These are phyloP conservation scores for Pseudopyrenochaeta lycopersici DNA, from an alignment of 2,329 filamentous ascomycete species.

Conservation along the genomic window DNA sequence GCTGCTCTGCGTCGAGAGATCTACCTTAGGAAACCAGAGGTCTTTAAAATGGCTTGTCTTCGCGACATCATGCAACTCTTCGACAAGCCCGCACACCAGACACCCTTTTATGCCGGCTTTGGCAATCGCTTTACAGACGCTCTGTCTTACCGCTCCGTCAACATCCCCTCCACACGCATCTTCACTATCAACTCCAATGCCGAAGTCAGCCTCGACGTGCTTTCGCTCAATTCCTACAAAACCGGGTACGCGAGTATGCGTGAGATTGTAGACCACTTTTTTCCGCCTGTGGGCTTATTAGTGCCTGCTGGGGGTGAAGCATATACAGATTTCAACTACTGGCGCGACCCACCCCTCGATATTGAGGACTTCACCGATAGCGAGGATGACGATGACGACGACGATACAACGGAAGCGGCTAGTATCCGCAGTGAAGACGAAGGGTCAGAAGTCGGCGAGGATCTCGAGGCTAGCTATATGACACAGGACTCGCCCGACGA, in stretches of 20 bases:
- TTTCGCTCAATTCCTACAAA: slow-evolving; percentile 93
- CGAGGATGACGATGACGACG: slow-evolving; percentile 63
- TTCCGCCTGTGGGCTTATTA: slow-evolving; percentile 87
- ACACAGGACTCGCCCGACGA: slow-evolving; percentile 62
- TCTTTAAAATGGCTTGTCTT: slow-evolving; percentile 99
- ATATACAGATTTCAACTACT: slow-evolving; percentile 97
- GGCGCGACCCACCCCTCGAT: slow-evolving; percentile 85
- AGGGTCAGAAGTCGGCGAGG: slow-evolving; percentile 55
- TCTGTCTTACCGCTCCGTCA: slow-evolving; percentile 92
- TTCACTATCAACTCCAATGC: slow-evolving; percentile 99
- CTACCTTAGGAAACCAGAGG: slow-evolving; percentile 94
- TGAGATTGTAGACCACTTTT: slow-evolving; percentile 97
- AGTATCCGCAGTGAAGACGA: slow-evolving; percentile 62
- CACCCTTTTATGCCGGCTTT: slow-evolving; percentile 95
- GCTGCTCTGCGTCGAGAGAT: slow-evolving; percentile 91
- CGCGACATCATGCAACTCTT: slow-evolving; percentile 94
- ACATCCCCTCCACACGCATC: slow-evolving; percentile 91
- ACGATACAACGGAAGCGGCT: slow-evolving; percentile 53
- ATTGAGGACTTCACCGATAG: slow-evolving; percentile 89
- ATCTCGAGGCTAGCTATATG: slow-evolving; percentile 66
- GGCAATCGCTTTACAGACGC: slow-evolving; percentile 97
- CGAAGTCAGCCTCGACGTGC: slow-evolving; percentile 88
- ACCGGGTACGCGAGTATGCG: slow-evolving; percentile 97
- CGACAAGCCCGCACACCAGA: slow-evolving; percentile 66
- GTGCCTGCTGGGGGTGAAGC: slow-evolving; percentile 91